Evolutionary conservation across 768 basidiomycete species (phyloP).

Genomic region (Amanita inopinata): DNA sequence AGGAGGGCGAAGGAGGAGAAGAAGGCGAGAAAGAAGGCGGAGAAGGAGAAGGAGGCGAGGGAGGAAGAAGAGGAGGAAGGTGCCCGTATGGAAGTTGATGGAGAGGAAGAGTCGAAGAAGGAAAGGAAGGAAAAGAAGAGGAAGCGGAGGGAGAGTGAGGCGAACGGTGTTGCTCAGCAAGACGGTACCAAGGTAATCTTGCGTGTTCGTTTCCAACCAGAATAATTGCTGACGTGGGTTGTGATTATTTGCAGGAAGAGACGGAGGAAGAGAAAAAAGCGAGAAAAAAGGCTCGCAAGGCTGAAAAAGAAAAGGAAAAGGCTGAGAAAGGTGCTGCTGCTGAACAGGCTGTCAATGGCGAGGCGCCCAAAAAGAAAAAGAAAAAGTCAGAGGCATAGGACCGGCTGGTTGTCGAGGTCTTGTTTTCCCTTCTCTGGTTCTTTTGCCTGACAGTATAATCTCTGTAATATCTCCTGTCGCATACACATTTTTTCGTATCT

Average conservation of each 20-base stretch:
- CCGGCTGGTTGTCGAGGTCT: neutral
- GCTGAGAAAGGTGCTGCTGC: constrained; percentile 23
- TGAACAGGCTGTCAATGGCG: constrained; percentile 7
- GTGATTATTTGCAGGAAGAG: constrained; percentile 38
- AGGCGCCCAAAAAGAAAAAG: constrained; percentile 43
- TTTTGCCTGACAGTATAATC: too few relatives aligned
- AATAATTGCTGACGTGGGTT: constrained; percentile 9
- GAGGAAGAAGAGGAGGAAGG: constrained; percentile 25
- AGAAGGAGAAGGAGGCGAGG: constrained; percentile 27
- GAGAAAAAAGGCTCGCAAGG: constrained; percentile 67
- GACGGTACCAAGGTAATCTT: constrained; percentile 25
- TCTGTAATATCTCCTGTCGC: too few relatives aligned
- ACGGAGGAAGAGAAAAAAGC: constrained; percentile 81
- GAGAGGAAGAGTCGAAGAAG: constrained; percentile 21
- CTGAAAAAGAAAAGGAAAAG: constrained; percentile 49
- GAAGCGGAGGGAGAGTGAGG: constrained; percentile 52
- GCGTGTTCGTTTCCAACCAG: constrained; percentile 7
- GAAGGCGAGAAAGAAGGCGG: constrained; percentile 58
- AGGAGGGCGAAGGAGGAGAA: constrained; percentile 70
- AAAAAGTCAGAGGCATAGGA: constrained; percentile 34
- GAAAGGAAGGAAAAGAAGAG: constrained; percentile 30
- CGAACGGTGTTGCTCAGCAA: constrained; percentile 24
- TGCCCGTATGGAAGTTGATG: constrained; percentile 40
- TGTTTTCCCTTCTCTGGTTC: neutral
- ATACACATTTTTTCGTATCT: too few relatives aligned